Conservation (phyloP, 108 stramenopile genomes). For the Cyclotella distinguenda region DNA sequence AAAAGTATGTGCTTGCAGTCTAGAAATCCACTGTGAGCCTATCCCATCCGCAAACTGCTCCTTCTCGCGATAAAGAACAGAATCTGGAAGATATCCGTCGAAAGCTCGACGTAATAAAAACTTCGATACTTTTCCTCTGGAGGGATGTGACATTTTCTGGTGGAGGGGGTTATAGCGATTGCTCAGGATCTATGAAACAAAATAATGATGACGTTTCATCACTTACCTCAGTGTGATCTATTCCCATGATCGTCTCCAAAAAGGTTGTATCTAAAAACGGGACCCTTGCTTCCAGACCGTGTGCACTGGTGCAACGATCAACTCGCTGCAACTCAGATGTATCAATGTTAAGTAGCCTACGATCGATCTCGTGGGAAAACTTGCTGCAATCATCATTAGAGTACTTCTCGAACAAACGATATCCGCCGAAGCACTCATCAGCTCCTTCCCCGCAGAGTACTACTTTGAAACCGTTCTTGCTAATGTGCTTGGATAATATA, state of each 20-base stretch:
- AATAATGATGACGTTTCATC: not conserved
- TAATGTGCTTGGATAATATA: constrained; percentile 4
- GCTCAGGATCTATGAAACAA: not conserved
- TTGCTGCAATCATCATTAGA: not conserved
- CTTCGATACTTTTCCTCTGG: constrained; percentile 2
- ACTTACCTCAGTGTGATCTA: not conserved
- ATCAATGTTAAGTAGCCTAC: not conserved
- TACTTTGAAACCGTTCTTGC: not conserved
- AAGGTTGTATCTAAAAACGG: not conserved
- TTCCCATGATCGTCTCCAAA: not conserved
- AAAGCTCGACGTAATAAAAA: not conserved
- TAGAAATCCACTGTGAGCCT: not conserved
- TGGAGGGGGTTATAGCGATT: not conserved
- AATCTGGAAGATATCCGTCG: constrained; percentile 6
- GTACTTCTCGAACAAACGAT: not conserved
- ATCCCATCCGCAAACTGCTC: constrained; percentile 19
- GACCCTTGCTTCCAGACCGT: constrained; percentile 3
- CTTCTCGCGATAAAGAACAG: constrained; percentile 3
- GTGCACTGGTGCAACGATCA: constrained; percentile 9
- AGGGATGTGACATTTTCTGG: constrained; percentile 12
- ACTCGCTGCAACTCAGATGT: constrained; percentile 9
- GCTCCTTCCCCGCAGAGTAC: constrained; percentile 8
- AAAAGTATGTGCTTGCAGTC: not conserved
- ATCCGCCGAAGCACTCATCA: constrained; percentile 1
- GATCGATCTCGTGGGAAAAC: constrained; percentile 2